Percentiles rank a stretch among this genome's conserved stretches.
These are phyloP conservation scores for Acarospora socialis DNA, from an alignment of 2,329 filamentous ascomycete genomes.

Conservation along the genomic window DNA sequence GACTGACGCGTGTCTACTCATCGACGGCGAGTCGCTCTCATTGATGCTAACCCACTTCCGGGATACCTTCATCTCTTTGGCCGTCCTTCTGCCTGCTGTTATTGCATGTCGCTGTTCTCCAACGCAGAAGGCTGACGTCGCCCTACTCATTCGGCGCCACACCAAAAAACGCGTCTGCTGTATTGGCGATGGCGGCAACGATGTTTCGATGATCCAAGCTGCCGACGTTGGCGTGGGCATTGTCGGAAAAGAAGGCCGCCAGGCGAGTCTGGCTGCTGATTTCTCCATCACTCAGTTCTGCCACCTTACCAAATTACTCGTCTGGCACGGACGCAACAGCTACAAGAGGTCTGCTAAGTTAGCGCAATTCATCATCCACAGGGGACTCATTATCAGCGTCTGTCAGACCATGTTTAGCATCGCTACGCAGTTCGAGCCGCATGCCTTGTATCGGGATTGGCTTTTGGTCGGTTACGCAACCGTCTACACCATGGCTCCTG, in stretches of 20 bases:
- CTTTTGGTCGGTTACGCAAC: conserved; percentile 93
- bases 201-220: conserved; percentile 98
- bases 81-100: conserved; percentile 77
- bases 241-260: conserved; percentile 90
- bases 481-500: conserved; percentile 83
- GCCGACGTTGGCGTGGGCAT: conserved; percentile 97
- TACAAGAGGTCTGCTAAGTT: conserved; percentile 95
- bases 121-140: conserved; percentile 91
- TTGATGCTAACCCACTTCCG: conserved; percentile 73
- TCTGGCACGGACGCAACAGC: conserved; percentile 95
- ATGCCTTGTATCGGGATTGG: conserved; percentile 93
- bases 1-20: conserved; percentile 72
- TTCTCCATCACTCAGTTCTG: conserved; percentile 94
- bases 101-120: conserved; percentile 95
- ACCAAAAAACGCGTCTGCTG: conserved; percentile 95
- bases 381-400: conserved; percentile 85
- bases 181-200: conserved; percentile 95
- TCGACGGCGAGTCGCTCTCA: conserved; percentile 82
- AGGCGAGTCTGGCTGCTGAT: conserved; percentile 88
- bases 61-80: conserved; percentile 72
- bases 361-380: conserved; percentile 95
- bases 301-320: conserved; percentile 88
- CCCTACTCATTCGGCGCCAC: conserved; percentile 73
- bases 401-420: conserved; percentile 98
- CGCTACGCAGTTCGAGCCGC: conserved; percentile 79